Evolutionary conservation across 176 grass and related monocot genomes (phyloP), one percentile per base, ranked within the genome.

Genomic region (Tillandsia leiboldiana): DNA sequence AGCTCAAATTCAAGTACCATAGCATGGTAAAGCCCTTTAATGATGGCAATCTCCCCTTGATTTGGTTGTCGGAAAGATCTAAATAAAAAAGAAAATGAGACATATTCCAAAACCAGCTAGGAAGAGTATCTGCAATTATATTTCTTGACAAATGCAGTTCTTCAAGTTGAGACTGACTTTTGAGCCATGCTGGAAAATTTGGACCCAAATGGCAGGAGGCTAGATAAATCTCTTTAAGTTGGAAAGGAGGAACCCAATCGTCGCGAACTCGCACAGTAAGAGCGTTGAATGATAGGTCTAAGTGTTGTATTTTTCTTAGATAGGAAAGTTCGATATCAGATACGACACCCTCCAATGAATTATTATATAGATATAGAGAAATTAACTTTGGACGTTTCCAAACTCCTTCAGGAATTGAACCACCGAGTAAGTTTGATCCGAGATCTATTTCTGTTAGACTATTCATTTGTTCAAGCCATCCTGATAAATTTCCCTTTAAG

Each of bases 181-280:
- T 78, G 3, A 84, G 24, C 82, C 82, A 84, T 11, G 14, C 10
- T 0, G 82, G 82, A 58, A 84, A 84, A 2, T 64, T 49, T 10
- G 75, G 76, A 11, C 82, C 76, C 22, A 75, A 33, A 42, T 13
- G 15, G 2, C 76, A 84, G 26, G 54, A 78, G 1, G 9, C 11
- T 24, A 84, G 20, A 1, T 0, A 0, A 68, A 33, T 66, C 0
- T 3, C 0, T 9, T 3, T 3, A 3, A 83, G 51, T 63, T 51
- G 51, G 50, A 78, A 69, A 1, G 68, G 64, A 52, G 81, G 70
- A 42, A 42, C 33, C 33, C 14, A 54, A 12, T 54, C 12, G 1
- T 54, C 11, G 4, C 52, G 2, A 54, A 54, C 52, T 54, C 52
- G 14, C 4, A 54, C 11, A 54, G 2, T 54, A 15, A 54, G 11